Base-by-base conservation (phyloP, 495 filamentous ascomycete genomes). In the Penicillium bovifimosum region DNA sequence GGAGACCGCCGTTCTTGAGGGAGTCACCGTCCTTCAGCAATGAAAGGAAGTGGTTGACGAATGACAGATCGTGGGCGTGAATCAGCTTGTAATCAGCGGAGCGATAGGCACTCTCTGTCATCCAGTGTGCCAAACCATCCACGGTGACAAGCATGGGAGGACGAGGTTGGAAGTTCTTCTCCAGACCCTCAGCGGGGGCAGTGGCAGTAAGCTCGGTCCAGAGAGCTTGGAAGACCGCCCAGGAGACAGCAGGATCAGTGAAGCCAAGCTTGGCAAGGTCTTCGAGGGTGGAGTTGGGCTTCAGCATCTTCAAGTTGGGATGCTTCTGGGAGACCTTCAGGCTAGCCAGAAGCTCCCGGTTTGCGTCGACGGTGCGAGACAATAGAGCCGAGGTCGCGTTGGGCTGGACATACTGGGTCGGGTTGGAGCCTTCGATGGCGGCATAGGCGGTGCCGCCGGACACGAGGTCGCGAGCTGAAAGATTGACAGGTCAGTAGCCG, bases 1-100 rank as follows among this genome's bases (percentile, higher is more conserved):
- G 70, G 20, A 84, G 76, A 50, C 90, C 91, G 49, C 93, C 92
- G 60, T 90, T 89, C 16, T 83, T 76, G 41, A 97, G 78, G 5
- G 61, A 54, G 26, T 61, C 38, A 2, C 88, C 88, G 0, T 63
- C 62, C 60, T 68, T 63, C 45, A 98, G 76, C 50, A 83, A 75
- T 10, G 84, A 80, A 20, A 86, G 62, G 72, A 95, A 96, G 47
- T 86, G 78, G n/a, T 79, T 76, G 20, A 93, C 76, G 34, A 96
- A 75, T 7, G 80, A 76, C 27, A 98, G 77, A 61, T 96, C 85
- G 70, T 95, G 89, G 14, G 93, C 79, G 76, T 98, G 93, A 60
- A 98, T 87, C 16, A 71, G 79, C 46, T 87, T 75, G 60, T 79
- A 86, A 18, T 83, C 73, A 0, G 82, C 63, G 24, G 77, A 76